phyloP scores from a whole-genome alignment of 352 stramenopile genomes.

The Phytophthora capsici region DNA sequence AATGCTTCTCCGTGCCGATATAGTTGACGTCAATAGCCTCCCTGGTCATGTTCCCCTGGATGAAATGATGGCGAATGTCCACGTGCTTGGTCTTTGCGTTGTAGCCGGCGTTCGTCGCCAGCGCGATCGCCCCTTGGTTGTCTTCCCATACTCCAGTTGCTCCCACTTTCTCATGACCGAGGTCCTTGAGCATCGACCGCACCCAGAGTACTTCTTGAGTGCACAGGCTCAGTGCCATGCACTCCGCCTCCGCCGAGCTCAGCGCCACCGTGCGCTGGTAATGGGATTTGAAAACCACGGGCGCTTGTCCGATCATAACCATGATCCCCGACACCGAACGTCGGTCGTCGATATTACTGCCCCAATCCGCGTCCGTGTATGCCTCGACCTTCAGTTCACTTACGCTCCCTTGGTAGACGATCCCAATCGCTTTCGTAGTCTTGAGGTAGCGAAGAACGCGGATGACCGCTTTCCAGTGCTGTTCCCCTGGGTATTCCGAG shows the following conservation, averaged over 20 bases:
- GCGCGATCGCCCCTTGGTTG: constrained; percentile 7
- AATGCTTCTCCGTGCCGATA: neutral
- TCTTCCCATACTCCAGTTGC: neutral
- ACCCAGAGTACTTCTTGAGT: constrained; percentile 2
- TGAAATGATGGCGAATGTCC: constrained; percentile 8
- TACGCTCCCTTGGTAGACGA: neutral
- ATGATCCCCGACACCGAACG: neutral
- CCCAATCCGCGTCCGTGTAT: constrained; percentile 1
- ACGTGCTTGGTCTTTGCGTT: constrained; percentile 1
- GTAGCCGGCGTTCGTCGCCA: constrained; percentile 11
- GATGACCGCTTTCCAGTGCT: neutral
- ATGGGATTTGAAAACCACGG: constrained; percentile 3
- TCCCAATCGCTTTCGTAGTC: neutral
- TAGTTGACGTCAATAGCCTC: neutral
- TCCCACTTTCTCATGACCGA: constrained; percentile 3
- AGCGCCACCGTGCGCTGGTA: constrained; percentile 1
- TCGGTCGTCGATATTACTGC: neutral
- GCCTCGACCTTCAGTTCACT: neutral
- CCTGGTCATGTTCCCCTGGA: neutral
- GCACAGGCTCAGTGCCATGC: neutral
- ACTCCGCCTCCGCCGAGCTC: constrained; percentile 3
- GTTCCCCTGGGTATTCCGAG: neutral
- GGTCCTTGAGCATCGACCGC: neutral
- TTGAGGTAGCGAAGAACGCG: neutral
- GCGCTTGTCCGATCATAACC: neutral